A percentile compares a stretch with the other conserved stretches of the same genome.
Conservation (phyloP, 352 stramenopile species). For the Globisporangium spiculum region DNA sequence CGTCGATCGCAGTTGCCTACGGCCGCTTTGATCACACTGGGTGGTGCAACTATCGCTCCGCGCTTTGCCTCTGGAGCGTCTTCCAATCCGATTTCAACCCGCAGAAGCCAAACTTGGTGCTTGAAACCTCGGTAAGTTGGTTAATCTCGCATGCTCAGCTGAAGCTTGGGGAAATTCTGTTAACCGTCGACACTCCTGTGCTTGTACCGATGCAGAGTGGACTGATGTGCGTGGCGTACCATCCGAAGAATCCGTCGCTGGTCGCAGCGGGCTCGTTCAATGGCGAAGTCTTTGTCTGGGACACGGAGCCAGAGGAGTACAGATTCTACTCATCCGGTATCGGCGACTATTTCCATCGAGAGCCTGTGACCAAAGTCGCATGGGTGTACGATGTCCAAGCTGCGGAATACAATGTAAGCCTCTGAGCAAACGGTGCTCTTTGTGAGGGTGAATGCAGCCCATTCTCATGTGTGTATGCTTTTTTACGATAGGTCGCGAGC, state of each 20-base stretch:
- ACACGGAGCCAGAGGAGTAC: conserved; percentile 65
- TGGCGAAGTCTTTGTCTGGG: conserved; percentile 83
- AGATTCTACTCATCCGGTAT: conserved; percentile 74
- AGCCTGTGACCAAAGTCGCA: conserved; percentile 79
- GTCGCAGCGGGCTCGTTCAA: conserved; percentile 86
- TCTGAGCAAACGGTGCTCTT: neutral
- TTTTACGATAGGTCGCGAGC: conserved; percentile 47
- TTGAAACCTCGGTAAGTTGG: conserved; percentile 66
- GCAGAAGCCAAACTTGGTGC: conserved; percentile 56
- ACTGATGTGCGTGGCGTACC: conserved; percentile 85
- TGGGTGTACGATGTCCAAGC: conserved; percentile 77
- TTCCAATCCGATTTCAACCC: conserved; percentile 78
- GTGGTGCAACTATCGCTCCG: conserved; percentile 87
- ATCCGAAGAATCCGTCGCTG: conserved; percentile 78
- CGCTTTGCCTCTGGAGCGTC: conserved; percentile 83
- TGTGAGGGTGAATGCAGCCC: neutral
- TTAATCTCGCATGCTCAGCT: neutral
- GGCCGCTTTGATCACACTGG: conserved; percentile 82
- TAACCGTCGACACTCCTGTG: neutral
- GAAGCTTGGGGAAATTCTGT: neutral
- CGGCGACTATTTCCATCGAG: conserved; percentile 87
- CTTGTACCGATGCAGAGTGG: conserved; percentile 43
- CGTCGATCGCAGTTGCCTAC: conserved; percentile 78
- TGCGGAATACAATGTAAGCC: conserved; percentile 67
- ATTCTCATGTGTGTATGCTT: neutral